Base-by-base conservation (phyloP, 768 basidiomycete species). In the Baorangia bicolor region DNA sequence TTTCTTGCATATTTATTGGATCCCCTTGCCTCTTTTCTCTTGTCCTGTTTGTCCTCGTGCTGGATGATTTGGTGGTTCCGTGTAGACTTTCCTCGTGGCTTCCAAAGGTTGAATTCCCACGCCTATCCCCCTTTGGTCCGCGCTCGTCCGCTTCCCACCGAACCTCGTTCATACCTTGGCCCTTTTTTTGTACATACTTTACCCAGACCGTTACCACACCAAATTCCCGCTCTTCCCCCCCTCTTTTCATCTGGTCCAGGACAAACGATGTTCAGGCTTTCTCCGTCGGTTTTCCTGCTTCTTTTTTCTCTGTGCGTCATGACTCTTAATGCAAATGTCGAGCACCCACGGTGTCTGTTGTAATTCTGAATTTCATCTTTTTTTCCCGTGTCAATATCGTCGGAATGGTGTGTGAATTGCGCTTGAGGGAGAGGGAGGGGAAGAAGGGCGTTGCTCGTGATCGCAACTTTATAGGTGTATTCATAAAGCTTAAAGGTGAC, bases 1-100 rank as follows among this genome's bases (percentile, higher is more conserved):
- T 51, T 46, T 51, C 52, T 62, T 61, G 59, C 60, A 57, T 64
- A 68, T 66, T 56, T 67, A 55, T 27, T 39, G 49, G 51, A 44
- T 18, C 20, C 21, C 44, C 14, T 5, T 23, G 18, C 28, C 11
- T 33, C 12, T 35, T 12, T 35, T 40, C 16, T 27, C 33, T 55
- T 6, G n/a, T 5, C 37, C 3, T 30, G 20, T 23, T 28, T 33
- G 6, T 37, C 11, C 9, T 6, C 27, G 11, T 64, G 41, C 41
- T 55, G 42, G 47, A 34, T 18, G 21, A 47, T 34, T 37, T 2
- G 46, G 20, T 20, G 45, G 12, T 46, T 33, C 18, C 11, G 1
- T n/a, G 25, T 34, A 6, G 14, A n/a, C n/a, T n/a, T 10, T 8
- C 16, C n/a, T 21, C n/a, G n/a, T 21, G 1, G 12, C n/a, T 7